These are phyloP conservation scores for Verticillium dahliae DNA, from an alignment of 2,329 filamentous ascomycete species.

Conservation along the genomic window DNA sequence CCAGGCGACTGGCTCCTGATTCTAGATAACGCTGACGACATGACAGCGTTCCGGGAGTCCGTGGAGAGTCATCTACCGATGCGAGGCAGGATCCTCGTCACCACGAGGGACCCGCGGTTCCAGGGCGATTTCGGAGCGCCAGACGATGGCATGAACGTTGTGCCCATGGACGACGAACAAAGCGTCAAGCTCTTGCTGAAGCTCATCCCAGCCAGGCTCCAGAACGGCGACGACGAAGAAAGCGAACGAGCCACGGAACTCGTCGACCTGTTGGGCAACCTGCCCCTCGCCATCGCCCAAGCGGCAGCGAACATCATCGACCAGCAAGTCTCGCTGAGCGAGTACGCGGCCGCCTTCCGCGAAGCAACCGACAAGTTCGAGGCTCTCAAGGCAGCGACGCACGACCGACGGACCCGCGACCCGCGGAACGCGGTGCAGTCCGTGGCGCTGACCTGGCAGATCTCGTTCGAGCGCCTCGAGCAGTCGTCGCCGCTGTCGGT, in stretches of 20 bases:
- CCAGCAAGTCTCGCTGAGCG: slow-evolving; percentile 13
- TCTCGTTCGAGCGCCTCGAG: slow-evolving; percentile 27
- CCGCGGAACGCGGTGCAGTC: slow-evolving; percentile 16
- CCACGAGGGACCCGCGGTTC: slow-evolving; percentile 19
- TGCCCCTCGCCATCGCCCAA: slow-evolving; percentile 33
- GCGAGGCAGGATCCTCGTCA: slow-evolving; percentile 25
- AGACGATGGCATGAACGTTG: slow-evolving; percentile 16
- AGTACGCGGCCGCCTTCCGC: slow-evolving; percentile 22
- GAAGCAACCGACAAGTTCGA: slow-evolving; percentile 21
- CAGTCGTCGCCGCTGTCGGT: not conserved
- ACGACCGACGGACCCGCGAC: slow-evolving; percentile 14
- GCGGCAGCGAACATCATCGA: slow-evolving; percentile 29
- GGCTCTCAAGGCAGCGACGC: slow-evolving; percentile 16
- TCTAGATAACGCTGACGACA: slow-evolving; percentile 31
- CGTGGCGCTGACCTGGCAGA: slow-evolving; percentile 25
- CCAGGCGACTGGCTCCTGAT: slow-evolving; percentile 26
- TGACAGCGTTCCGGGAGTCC: slow-evolving; percentile 5
- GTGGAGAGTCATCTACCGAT: slow-evolving; percentile 20
- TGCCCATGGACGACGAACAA: slow-evolving; percentile 19
- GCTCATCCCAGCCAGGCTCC: not conserved
- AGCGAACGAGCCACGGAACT: not conserved
- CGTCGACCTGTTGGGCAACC: slow-evolving; percentile 23
- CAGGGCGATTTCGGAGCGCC: slow-evolving; percentile 20
- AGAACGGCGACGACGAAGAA: not conserved
- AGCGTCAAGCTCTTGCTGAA: slow-evolving; percentile 10